phyloP scores from a whole-genome alignment of 805 yeast genomes.

The Vanderwaltozyma tropicalis region DNA sequence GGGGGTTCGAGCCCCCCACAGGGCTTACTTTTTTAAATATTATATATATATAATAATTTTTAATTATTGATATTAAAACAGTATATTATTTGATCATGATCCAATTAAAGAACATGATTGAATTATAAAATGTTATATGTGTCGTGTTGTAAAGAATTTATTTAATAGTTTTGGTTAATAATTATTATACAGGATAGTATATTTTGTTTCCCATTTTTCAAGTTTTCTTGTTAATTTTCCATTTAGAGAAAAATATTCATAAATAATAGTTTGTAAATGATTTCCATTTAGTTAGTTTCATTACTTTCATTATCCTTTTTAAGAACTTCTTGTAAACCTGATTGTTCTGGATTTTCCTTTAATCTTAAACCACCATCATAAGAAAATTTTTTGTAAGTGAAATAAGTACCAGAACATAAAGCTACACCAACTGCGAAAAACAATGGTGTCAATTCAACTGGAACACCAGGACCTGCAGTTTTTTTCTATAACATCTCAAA shows the following conservation, averaged over 20 bases:
- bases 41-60: too few relatives aligned
- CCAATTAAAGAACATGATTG: too few relatives aligned
- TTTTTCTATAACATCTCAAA: slow-evolving; percentile 32
- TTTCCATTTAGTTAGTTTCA: background rate
- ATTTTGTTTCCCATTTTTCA: too few relatives aligned
- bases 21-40: slow-evolving; percentile 5
- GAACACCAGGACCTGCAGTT: slow-evolving; percentile 30
- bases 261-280: background rate
- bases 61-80: too few relatives aligned
- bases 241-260: too few relatives aligned
- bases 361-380: slow-evolving; percentile 42
- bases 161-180: too few relatives aligned
- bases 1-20: slow-evolving; percentile 13
- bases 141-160: too few relatives aligned
- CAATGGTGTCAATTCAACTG: slow-evolving; percentile 50
- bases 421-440: slow-evolving; percentile 49
- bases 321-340: slow-evolving; percentile 24
- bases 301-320: slow-evolving; percentile 8
- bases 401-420: slow-evolving; percentile 38
- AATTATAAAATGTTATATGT: too few relatives aligned
- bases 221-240: too few relatives aligned
- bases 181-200: too few relatives aligned
- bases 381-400: slow-evolving; percentile 41
- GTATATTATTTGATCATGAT: too few relatives aligned
- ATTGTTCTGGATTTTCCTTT: slow-evolving; percentile 34